These are phyloP conservation scores for Boletus barrowsii DNA, from an alignment of 768 basidiomycete genomes.

Conservation along the genomic window DNA sequence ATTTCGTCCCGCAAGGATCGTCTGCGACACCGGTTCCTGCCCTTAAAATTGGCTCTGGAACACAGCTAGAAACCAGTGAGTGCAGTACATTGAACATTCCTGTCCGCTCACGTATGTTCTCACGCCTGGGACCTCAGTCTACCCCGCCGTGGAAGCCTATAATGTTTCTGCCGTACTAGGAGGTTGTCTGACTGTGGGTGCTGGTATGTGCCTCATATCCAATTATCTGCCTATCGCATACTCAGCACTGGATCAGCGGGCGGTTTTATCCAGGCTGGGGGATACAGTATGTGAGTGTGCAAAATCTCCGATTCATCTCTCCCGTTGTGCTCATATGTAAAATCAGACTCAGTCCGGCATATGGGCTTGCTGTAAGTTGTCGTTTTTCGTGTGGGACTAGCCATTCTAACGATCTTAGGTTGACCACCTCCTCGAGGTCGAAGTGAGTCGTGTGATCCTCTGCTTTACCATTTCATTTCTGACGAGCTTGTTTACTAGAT, in stretches of 20 bases:
- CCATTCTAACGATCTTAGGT: slow-evolving; percentile 25
- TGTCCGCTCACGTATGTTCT: not conserved
- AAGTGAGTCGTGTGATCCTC: slow-evolving; percentile 2
- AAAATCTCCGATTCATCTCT: not conserved
- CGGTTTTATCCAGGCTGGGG: slow-evolving; percentile 48
- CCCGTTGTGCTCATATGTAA: not conserved
- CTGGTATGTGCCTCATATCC: not conserved
- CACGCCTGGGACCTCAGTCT: slow-evolving; percentile 3
- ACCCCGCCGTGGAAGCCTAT: slow-evolving; percentile 4
- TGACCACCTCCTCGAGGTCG: slow-evolving; percentile 46
- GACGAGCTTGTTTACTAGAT: slow-evolving; percentile 14
- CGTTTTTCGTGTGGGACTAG: not conserved
- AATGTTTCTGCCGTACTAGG: slow-evolving; percentile 16
- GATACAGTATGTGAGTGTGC: slow-evolving; percentile 34
- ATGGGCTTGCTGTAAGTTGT: slow-evolving; percentile 3
- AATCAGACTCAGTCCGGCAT: slow-evolving; percentile 18
- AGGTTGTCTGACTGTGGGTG: slow-evolving; percentile 18
- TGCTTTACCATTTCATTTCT: not conserved
- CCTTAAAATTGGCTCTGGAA: slow-evolving; percentile 13
- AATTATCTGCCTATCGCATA: not conserved
- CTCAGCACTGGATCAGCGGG: slow-evolving; percentile 18
- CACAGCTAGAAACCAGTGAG: slow-evolving; percentile 13
- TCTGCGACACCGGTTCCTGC: slow-evolving; percentile 7
- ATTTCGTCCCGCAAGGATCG: slow-evolving; percentile 20
- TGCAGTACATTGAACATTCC: not conserved